Evolutionary conservation across 352 stramenopile genomes (phyloP), one percentile per base, ranked within the genome.

Genomic region (Phytophthora europaea): DNA sequence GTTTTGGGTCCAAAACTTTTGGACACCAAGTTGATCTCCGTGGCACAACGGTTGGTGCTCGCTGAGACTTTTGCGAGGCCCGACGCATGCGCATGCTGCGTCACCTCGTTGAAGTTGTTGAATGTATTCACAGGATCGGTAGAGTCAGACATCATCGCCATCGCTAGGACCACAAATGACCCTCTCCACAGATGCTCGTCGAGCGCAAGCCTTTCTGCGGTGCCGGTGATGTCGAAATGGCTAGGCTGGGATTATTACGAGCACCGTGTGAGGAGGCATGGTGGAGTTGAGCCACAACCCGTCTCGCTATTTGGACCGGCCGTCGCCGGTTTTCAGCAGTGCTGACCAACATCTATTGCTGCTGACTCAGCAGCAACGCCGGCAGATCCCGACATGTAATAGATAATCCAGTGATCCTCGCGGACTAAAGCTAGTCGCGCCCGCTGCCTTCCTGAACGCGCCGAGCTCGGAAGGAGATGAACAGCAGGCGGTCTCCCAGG

Each of bases 391-490:
- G 18, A 54, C 36, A 20, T 16, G 26, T 31, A 31, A 56, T 45
- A 54, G 38, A 69, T 63, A 51, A 62, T 62, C 36, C 34, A 63
- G 22, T 18, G 28, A 60, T 65, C 43, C 43, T 66, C 45, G 47
- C 51, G 56, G 62, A 69, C 52, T 57, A 69, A 63, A 62, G 26
- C 54, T 69, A 63, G 28, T 69, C 60, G 33, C 57, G 18, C 18
- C 7, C 7, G 26, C 26, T 31, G 26, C 26, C 26, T 31, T 31
- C 26, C n/a, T 12, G 43, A 57, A 57, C 50, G 45, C 22, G 22
- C 22, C 50, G 23, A 56, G 13, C 10, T 10, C 8, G 15, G 5
- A 23, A 56, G 40, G 40, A 10, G 40, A 18, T 0, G 1, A 48
- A 15, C 16, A 51, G 18, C 15, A 18, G n/a, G 53, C 23, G 23